Evolutionary conservation across 768 basidiomycete species (phyloP).

Genomic region (Cytidiella melzeri): DNA sequence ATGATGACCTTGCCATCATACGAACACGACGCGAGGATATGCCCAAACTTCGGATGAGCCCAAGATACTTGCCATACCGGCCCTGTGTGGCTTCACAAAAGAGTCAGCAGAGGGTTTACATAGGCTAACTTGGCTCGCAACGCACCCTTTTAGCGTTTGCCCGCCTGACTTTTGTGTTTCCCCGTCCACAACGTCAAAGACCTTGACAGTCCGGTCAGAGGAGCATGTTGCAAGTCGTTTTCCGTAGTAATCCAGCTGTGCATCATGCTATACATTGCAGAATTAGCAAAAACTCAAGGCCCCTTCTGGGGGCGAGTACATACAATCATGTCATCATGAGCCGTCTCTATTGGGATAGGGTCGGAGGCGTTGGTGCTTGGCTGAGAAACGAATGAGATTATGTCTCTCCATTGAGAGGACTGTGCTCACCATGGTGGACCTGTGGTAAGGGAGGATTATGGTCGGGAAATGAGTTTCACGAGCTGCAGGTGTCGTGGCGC

Average conservation of each 20-base stretch:
- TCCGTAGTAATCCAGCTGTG: constrained; percentile 96
- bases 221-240: constrained; percentile 96
- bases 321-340: constrained; percentile 99
- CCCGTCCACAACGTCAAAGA: constrained; percentile 92
- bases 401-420: neutral
- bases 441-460: too few relatives aligned
- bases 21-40: constrained; percentile 95
- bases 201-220: constrained; percentile 89
- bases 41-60: constrained; percentile 97
- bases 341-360: constrained; percentile 85
- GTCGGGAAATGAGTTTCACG: too few relatives aligned
- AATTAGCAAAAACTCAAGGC: constrained; percentile 4
- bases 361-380: constrained; percentile 35
- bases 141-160: constrained; percentile 78
- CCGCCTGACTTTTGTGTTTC: constrained; percentile 62
- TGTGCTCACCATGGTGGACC: neutral
- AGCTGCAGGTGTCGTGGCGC: too few relatives aligned
- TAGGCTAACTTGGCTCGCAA: too few relatives aligned
- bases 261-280: constrained; percentile 83
- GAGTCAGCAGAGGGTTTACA: too few relatives aligned
- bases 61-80: constrained; percentile 98
- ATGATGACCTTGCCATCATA: constrained; percentile 98
- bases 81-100: constrained; percentile 71
- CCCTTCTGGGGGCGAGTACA: constrained; percentile 22
- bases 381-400: neutral